Evolutionary conservation across 23 red algal species (phyloP).

Genomic region (Gracilaria domingensis): DNA sequence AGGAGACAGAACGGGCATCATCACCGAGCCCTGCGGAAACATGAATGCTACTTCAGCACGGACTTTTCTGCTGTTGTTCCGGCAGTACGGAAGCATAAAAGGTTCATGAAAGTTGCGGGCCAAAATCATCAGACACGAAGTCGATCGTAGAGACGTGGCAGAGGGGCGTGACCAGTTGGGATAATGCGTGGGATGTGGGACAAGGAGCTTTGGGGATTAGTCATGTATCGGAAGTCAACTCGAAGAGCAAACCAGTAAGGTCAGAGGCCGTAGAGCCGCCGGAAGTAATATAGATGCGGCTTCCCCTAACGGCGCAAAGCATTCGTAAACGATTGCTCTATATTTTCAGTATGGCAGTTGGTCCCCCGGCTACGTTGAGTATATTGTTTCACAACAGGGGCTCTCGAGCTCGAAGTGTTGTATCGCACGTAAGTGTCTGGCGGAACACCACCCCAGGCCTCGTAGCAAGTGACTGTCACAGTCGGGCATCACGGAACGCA

Average conservation of each 20-base stretch:
- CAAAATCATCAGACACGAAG: constrained; percentile 69
- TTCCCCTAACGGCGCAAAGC: constrained; percentile 41
- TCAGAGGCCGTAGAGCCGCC: constrained; percentile 64
- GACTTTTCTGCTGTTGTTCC: constrained; percentile 69
- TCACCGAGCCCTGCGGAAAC: constrained; percentile 75
- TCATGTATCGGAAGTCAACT: constrained; percentile 23
- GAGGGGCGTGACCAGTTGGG: constrained; percentile 63
- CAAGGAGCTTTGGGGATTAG: not conserved
- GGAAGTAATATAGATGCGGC: constrained; percentile 55
- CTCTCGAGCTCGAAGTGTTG: constrained; percentile 10
- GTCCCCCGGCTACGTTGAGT: constrained; percentile 21
- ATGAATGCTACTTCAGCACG: constrained; percentile 87
- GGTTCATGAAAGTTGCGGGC: constrained; percentile 70
- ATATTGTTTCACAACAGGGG: constrained; percentile 53
- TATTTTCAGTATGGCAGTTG: constrained; percentile 27
- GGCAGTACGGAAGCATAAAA: constrained; percentile 85
- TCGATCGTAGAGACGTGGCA: constrained; percentile 47
- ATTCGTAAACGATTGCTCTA: constrained; percentile 6
- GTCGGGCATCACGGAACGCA: constrained; percentile 49
- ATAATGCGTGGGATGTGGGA: constrained; percentile 22
- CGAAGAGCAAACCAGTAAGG: constrained; percentile 46
- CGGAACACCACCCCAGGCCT: constrained; percentile 56
- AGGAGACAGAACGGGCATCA: not conserved
- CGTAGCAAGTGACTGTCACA: constrained; percentile 49
- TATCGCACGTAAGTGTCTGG: constrained; percentile 38